Conservation (phyloP, 345 rosid genomes). For the thale cress (Arabidopsis thaliana) region DNA sequence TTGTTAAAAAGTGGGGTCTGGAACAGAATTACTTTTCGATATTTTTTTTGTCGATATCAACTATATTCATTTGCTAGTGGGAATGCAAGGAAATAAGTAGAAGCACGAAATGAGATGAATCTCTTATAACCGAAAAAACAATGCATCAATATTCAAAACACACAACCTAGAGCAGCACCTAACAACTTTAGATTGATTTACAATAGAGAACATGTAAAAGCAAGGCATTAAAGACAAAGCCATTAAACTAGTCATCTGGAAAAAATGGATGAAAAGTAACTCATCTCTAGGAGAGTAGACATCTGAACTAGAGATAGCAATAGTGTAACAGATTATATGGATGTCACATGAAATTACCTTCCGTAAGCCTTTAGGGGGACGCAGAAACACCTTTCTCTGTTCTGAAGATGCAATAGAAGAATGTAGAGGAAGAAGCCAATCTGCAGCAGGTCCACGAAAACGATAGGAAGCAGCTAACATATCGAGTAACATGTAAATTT, state of each 20-base stretch:
- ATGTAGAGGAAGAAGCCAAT: conserved; percentile 93
- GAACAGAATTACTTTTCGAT: background rate
- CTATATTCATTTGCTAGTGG: background rate
- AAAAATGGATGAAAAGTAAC: conserved; percentile 4
- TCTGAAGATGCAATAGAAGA: conserved; percentile 78
- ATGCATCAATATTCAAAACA: conserved; percentile 28
- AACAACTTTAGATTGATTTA: background rate
- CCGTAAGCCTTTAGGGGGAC: conserved; percentile 74
- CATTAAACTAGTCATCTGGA: background rate
- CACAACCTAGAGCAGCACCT: conserved; percentile 6
- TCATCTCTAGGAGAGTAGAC: background rate
- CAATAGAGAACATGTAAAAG: conserved; percentile 5
- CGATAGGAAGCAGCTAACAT: conserved; percentile 77
- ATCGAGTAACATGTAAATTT: conserved; percentile 72
- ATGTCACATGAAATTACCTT: conserved; percentile 55
- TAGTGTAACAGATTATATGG: conserved; percentile 6
- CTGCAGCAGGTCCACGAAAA: conserved; percentile 77
- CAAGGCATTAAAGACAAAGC: background rate
- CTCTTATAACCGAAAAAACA: conserved; percentile 4
- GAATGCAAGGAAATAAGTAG: conserved; percentile 6
- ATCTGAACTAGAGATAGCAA: conserved; percentile 22
- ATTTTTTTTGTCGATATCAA: conserved; percentile 5
- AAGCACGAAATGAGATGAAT: conserved; percentile 2
- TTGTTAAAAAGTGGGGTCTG: background rate
- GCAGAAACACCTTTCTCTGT: conserved; percentile 75